A percentile compares a stretch with the other conserved stretches of the same genome.
These are phyloP conservation scores for Acanthochlamys bracteata DNA, from an alignment of 106 monocot species.

Conservation along the genomic window DNA sequence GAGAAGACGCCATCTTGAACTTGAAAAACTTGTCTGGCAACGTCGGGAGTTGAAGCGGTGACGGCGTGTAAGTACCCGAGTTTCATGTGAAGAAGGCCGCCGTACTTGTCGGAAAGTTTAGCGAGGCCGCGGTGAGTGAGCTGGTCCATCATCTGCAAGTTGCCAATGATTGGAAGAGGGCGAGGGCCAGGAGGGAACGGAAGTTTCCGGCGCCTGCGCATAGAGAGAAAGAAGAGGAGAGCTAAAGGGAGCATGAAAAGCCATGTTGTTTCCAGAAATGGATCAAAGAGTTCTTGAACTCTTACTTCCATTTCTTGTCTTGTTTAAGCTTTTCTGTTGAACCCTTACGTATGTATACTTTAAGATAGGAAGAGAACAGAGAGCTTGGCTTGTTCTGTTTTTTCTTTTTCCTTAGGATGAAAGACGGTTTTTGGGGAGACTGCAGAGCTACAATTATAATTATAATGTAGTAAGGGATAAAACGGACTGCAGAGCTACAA, in stretches of 20 bases:
- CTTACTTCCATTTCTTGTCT: background rate
- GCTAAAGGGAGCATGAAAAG: constrained; percentile 9
- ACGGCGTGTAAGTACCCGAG: constrained; percentile 65
- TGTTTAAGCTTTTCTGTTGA: background rate
- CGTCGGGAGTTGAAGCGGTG: constrained; percentile 74
- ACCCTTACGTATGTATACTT: no score
- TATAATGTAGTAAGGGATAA: background rate
- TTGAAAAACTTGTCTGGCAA: constrained; percentile 76
- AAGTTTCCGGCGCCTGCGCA: constrained; percentile 16
- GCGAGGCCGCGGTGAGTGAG: constrained; percentile 97
- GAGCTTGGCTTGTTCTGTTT: background rate
- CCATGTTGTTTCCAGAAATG: background rate
- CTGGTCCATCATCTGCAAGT: constrained; percentile 80
- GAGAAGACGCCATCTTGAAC: constrained; percentile 72
- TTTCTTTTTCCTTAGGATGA: background rate
- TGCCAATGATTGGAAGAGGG: constrained; percentile 64
- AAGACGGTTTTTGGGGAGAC: background rate
- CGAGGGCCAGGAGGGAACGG: constrained; percentile 68
- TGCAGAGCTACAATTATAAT: background rate
- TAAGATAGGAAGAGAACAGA: no score
- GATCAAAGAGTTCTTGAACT: background rate
- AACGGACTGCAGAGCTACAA: no score
- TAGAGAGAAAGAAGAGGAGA: constrained; percentile 11
- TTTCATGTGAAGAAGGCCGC: constrained; percentile 66
- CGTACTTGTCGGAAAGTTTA: constrained; percentile 40